Evolutionary conservation across 495 filamentous ascomycete species (phyloP).

Genomic region (Annulohypoxylon moriforme): DNA sequence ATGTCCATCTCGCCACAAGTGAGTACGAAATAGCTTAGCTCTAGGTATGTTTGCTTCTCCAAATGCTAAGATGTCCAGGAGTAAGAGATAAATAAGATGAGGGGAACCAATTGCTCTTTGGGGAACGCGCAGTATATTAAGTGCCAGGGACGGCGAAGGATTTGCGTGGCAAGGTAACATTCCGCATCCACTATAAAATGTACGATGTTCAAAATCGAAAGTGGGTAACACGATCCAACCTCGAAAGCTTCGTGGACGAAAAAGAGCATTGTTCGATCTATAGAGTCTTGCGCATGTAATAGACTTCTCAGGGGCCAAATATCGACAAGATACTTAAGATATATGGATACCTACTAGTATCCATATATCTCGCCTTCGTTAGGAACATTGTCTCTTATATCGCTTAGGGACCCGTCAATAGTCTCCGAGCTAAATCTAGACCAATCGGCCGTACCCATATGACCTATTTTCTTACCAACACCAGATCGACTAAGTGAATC

Average conservation of each 20-base stretch:
- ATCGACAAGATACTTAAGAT: background rate
- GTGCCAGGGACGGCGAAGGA: background rate
- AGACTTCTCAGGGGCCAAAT: background rate
- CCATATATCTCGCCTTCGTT: background rate
- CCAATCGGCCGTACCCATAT: slow-evolving; percentile 1
- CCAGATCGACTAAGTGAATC: background rate
- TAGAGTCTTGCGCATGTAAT: background rate
- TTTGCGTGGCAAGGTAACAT: slow-evolving; percentile 37
- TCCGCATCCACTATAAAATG: slow-evolving; percentile 6
- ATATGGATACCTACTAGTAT: background rate
- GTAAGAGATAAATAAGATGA: slow-evolving; percentile 22
- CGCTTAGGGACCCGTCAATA: background rate
- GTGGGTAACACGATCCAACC: background rate
- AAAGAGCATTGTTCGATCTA: background rate
- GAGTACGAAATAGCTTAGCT: background rate
- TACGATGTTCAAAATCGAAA: background rate
- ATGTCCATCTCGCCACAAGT: background rate
- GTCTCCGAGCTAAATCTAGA: slow-evolving; percentile 5
- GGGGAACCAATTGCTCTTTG: slow-evolving; percentile 8
- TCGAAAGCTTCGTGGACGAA: slow-evolving; percentile 5
- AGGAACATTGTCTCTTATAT: background rate
- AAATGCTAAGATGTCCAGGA: slow-evolving; percentile 23
- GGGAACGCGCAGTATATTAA: background rate
- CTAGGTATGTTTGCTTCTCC: slow-evolving; percentile 20
- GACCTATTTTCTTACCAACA: background rate